Evolutionary conservation across 768 basidiomycete species (phyloP).

Genomic region (Leccinellum rugosiceps): DNA sequence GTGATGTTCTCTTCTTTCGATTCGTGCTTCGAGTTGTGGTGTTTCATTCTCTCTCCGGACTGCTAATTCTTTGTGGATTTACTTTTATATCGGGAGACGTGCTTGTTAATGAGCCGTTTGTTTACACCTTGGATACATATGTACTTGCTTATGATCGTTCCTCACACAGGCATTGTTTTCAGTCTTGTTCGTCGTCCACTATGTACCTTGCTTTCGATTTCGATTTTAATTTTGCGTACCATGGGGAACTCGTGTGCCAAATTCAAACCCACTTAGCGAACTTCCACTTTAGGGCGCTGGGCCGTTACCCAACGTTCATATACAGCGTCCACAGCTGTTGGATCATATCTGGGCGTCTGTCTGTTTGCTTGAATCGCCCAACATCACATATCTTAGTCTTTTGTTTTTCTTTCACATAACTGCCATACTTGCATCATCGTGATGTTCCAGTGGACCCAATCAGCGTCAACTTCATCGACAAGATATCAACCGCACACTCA

Average conservation of each 20-base stretch:
- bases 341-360: not conserved
- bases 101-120: not conserved
- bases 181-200: not conserved
- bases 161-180: not conserved
- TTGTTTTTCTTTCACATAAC: not conserved
- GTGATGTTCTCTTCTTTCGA: constrained; percentile 26
- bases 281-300: too few relatives aligned
- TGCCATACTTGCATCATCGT: not conserved
- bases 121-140: not conserved
- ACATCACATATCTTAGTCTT: not conserved
- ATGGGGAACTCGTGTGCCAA: too few relatives aligned
- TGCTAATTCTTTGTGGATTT: not conserved
- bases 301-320: too few relatives aligned
- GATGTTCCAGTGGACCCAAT: constrained; percentile 3
- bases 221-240: not conserved
- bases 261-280: too few relatives aligned
- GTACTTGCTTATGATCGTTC: not conserved
- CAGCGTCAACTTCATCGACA: not conserved
- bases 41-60: not conserved
- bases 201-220: not conserved
- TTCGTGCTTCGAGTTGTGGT: constrained; percentile 7
- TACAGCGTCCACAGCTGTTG: too few relatives aligned
- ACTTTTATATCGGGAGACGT: not conserved
- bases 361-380: not conserved
- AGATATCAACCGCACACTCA: not conserved